phyloP scores from a whole-genome alignment of 1,139 yeast species.

The Barnettozyma hawaiiensis region DNA sequence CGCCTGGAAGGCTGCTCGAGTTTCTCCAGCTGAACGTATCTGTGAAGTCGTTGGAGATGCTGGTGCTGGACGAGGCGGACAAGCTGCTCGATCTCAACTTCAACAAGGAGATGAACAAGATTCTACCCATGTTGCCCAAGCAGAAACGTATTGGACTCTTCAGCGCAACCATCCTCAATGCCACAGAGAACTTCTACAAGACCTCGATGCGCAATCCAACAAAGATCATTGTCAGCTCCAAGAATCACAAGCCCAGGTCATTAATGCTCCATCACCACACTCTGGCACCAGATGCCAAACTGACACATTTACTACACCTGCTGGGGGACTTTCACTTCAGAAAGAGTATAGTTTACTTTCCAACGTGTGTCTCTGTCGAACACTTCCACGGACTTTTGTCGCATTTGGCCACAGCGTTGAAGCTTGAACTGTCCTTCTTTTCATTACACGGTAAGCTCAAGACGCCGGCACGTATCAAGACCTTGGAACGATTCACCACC shows the following conservation, averaged over 20 bases:
- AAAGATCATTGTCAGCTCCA: constrained; percentile 64
- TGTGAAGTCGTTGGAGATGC: constrained; percentile 59
- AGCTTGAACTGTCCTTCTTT: constrained; percentile 39
- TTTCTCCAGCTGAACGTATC: constrained; percentile 48
- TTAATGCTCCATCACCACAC: constrained; percentile 59
- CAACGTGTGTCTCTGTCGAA: constrained; percentile 83
- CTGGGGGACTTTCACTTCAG: constrained; percentile 52
- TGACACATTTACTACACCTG: constrained; percentile 52
- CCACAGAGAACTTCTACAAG: constrained; percentile 61
- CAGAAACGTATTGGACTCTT: constrained; percentile 92
- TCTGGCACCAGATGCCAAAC: constrained; percentile 54
- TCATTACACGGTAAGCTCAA: constrained; percentile 84
- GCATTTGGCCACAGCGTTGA: constrained; percentile 26
- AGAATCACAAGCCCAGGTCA: constrained; percentile 49
- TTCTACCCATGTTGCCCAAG: constrained; percentile 67
- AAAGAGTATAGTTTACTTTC: constrained; percentile 81
- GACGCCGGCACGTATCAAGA: constrained; percentile 67
- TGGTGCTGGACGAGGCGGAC: constrained; percentile 91
- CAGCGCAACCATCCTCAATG: constrained; percentile 84
- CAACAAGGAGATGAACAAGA: constrained; percentile 58
- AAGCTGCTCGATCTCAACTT: constrained; percentile 77
- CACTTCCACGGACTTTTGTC: constrained; percentile 58
- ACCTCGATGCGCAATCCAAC: constrained; percentile 91
- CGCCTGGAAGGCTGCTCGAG: constrained; percentile 88
- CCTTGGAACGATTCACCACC: constrained; percentile 50